Base-by-base conservation (phyloP, 176 grass and related monocot species). In the Ampelocalamus luodianensis region DNA sequence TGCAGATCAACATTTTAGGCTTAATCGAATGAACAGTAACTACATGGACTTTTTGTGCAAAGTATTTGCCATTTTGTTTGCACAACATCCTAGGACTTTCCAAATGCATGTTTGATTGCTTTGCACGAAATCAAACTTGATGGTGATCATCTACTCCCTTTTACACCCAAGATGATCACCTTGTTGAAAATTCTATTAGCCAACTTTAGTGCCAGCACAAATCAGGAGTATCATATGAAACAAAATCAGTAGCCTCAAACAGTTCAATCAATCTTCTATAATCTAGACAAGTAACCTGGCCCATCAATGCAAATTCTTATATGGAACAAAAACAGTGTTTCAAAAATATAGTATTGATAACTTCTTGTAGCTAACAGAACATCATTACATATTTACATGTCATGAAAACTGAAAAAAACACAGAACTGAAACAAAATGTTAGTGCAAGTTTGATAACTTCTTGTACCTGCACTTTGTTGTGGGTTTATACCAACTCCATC, bases 401-500 rank as follows among this genome's bases (percentile, higher is more conserved):
- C 16, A 70, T 23, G 22, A 34, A 72, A 29, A 40, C 43, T 65
- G 12, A 20, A 40, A 63, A 55, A 20, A 78, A 1, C 3, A 66
- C 2, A 23, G 23, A 38, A 58, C 0, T 3, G 9, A 55, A 43
- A 70, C 0, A 76, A 71, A 65, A 56, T 50, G 37, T 43, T 36
- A 55, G 11, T 22, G 15, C 12, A 8, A 39, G 37, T 60, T 65
- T 34, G 62, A 65, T 34, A 34, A 34, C 27, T 65, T 34, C 27
- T 16, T 32, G 5, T 93, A 98, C 96, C 96, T 85, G 96, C 96
- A 89, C 96, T 98, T 92, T 98, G 96, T 75, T 98, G 96, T 38
- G 93, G 96, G 74, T 98, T 96, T 82, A 98, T 96, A 45, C 96
- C 93, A 69, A 98, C 93, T 65, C 96, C 96, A 96, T 99, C 96